Conservation (phyloP, 2,329 filamentous ascomycete genomes). For the Clarireedia sp. region DNA sequence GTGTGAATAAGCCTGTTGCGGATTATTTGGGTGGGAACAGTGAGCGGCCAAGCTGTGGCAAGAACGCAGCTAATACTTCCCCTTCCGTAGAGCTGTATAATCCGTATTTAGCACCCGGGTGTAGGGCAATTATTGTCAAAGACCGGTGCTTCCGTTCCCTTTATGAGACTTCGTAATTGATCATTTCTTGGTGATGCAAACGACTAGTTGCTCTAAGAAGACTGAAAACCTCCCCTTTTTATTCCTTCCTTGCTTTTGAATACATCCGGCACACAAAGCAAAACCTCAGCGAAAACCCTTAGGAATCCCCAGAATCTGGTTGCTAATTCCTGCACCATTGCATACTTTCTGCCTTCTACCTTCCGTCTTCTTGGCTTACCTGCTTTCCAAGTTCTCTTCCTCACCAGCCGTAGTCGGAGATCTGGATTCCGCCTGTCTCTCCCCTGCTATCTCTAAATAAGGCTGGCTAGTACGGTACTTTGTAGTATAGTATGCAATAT, state of each 20-base stretch:
- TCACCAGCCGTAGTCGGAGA: background rate
- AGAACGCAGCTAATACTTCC: too few species aligned
- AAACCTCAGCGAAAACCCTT: background rate
- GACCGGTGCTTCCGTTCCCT: background rate
- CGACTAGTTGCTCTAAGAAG: background rate
- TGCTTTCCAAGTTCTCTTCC: background rate
- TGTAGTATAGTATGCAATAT: background rate
- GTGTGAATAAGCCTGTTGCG: too few species aligned
- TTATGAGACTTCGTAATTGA: slow-evolving; percentile 6
- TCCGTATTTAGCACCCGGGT: too few species aligned
- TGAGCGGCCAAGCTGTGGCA: too few species aligned
- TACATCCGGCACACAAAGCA: background rate
- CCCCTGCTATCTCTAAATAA: background rate
- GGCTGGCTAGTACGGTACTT: too few species aligned
- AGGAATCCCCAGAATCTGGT: too few species aligned
- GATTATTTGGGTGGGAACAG: too few species aligned
- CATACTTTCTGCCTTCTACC: background rate
- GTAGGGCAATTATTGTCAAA: too few species aligned
- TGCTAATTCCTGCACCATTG: too few species aligned
- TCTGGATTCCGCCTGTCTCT: background rate
- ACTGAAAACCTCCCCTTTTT: background rate
- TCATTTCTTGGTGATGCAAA: slow-evolving; percentile 4
- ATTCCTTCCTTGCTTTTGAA: background rate
- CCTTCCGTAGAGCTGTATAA: too few species aligned
- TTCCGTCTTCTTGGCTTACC: background rate